Percentiles rank a stretch among this genome's conserved stretches.
Evolutionary conservation across 148 eudicot genomes (phyloP).

Genomic region (Diospyros lotus): DNA sequence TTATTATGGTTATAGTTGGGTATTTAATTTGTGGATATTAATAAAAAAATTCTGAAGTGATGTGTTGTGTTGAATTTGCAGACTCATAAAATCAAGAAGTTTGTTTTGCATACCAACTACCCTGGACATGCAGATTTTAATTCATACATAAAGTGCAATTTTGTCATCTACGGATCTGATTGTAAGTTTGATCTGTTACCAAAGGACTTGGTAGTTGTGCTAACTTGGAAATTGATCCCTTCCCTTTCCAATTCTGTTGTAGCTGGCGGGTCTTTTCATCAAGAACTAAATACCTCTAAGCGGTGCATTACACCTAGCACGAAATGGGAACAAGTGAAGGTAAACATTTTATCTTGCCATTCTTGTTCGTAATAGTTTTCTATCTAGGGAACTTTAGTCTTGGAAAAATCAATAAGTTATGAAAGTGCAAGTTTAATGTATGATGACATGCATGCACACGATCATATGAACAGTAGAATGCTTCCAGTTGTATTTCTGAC

Average conservation of each 20-base stretch:
- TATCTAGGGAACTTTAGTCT: background rate
- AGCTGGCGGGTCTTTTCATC: conserved; percentile 60
- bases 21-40: no score
- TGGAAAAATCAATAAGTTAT: background rate
- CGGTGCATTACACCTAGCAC: conserved; percentile 73
- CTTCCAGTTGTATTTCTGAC: background rate
- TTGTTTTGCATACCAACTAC: conserved; percentile 87
- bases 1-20: no score
- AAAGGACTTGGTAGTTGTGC: conserved; percentile 4
- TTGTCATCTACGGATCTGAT: conserved; percentile 58
- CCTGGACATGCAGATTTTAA: conserved; percentile 99
- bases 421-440: background rate
- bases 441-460: background rate
- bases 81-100: conserved; percentile 95
- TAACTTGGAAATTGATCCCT: conserved; percentile 9
- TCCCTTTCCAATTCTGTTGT: conserved; percentile 17
- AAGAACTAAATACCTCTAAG: conserved; percentile 52
- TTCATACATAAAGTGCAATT: conserved; percentile 95
- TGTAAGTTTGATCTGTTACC: conserved; percentile 41
- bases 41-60: conserved; percentile 9
- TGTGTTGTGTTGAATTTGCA: conserved; percentile 31
- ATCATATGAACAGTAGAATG: background rate
- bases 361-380: background rate
- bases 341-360: conserved; percentile 17
- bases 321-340: conserved; percentile 99